A percentile compares a stretch with the other conserved stretches of the same genome.
These are phyloP conservation scores for Rhynchospora breviuscula DNA, from an alignment of 176 grass and related monocot genomes.

Conservation along the genomic window DNA sequence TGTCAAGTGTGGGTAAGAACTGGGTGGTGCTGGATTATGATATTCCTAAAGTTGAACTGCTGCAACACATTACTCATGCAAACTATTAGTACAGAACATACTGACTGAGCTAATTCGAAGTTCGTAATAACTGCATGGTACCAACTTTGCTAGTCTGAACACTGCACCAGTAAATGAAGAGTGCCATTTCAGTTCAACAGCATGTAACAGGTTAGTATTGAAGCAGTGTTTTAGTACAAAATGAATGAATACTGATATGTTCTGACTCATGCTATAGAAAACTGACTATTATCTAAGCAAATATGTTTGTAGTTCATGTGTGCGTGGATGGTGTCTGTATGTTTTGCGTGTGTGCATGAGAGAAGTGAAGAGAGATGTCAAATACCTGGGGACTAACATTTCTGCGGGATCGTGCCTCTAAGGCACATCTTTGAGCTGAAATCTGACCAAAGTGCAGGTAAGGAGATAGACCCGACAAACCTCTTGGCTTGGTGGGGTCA, in stretches of 20 bases:
- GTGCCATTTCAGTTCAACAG: neutral
- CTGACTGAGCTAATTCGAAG: neutral
- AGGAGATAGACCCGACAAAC: conserved; percentile 62
- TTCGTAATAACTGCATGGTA: neutral
- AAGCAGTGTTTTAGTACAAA: neutral
- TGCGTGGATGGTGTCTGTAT: neutral
- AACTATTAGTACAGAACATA: neutral
- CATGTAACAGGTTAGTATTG: neutral
- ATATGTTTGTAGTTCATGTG: neutral
- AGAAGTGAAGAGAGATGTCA: neutral
- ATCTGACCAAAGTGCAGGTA: conserved; percentile 97
- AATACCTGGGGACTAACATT: conserved; percentile 60
- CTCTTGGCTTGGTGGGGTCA: conserved; percentile 63
- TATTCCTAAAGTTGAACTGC: neutral
- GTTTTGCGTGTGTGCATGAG: neutral
- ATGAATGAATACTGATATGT: neutral
- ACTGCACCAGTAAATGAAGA: neutral
- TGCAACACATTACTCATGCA: neutral
- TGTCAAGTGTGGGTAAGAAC: neutral
- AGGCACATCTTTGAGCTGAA: conserved; percentile 76
- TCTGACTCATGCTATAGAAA: neutral
- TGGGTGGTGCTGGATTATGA: neutral
- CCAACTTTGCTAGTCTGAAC: neutral
- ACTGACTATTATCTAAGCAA: neutral
- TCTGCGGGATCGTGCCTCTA: conserved; percentile 48